Base-by-base conservation (phyloP, 2,329 filamentous ascomycete species). In the Hymenoscyphus albidus region DNA sequence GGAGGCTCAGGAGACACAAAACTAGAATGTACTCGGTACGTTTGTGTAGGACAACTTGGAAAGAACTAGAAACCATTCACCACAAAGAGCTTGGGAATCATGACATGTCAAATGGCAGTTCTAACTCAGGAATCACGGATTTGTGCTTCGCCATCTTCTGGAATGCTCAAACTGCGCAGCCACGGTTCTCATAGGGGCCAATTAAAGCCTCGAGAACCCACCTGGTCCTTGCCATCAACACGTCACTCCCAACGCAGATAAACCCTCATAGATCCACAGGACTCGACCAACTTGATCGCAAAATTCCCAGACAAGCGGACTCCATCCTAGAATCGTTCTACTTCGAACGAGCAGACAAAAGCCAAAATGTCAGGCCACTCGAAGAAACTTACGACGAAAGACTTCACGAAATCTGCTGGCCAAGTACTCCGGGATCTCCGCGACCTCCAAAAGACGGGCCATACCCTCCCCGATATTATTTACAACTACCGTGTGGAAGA, bases 381-480 rank as follows among this genome's bases (percentile, higher is more conserved):
- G 12, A 38, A 38, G 39, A 62, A 62, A 48, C 54, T 62, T 31
- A 62, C 60, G 14, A 40, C 56, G n/a, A 62, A 40, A 56, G 48
- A 62, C n/a, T 16, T 62, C n/a, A 56, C 51, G 16, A 40, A 9
- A 12, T 44, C 39, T 18, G 56, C 60, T 4, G 48, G 60, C 32
- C 60, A 62, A 56, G 16, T 62, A 5, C 1, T 57, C 1, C 7
- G 27, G 2, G 60, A 62, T 35, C 60, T 62, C 44, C 48, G 51
- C 4, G 60, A 39, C 7, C 60, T 62, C 32, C 60, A 62, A 48
- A 55, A 62, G 32, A 57, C 27, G 1, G 48, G 48, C 18, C 32
- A 40, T 10, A 62, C 60, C 31, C 10, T 62, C 4, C 60, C 60
- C 6, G 60, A 62, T n/a, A 57, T 62, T n/a, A 62, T 62, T 9